Conservation (phyloP, 345 rosid species). For the Nasturtium officinale region DNA sequence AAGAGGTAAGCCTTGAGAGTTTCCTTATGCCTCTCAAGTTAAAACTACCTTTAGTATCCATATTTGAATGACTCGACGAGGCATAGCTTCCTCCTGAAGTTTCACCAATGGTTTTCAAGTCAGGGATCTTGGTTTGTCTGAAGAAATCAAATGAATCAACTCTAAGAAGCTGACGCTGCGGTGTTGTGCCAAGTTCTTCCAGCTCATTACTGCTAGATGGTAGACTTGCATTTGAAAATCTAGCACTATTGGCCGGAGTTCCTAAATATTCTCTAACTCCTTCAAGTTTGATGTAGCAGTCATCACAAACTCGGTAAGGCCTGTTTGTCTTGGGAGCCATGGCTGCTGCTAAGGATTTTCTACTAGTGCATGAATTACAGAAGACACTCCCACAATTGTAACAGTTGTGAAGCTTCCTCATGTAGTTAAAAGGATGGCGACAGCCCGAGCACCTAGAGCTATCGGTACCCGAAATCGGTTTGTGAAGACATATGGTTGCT, state of each 20-base stretch:
- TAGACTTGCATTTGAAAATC: constrained; percentile 50
- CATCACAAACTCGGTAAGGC: constrained; percentile 68
- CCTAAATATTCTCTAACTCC: constrained; percentile 42
- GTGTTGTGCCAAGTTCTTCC: constrained; percentile 42
- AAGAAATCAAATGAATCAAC: constrained; percentile 55
- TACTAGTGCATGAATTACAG: constrained; percentile 64
- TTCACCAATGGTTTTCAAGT: constrained; percentile 53
- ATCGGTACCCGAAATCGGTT: constrained; percentile 51
- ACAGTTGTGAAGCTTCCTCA: constrained; percentile 66
- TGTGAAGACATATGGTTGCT: constrained; percentile 65
- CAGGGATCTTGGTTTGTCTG: constrained; percentile 44
- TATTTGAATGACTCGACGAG: constrained; percentile 46
- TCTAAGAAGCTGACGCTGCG: constrained; percentile 45
- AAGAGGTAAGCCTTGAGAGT: constrained; percentile 53
- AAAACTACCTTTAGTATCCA: constrained; percentile 42
- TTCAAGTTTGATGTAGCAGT: constrained; percentile 57
- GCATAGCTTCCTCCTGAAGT: constrained; percentile 46
- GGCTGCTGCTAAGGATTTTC: constrained; percentile 62
- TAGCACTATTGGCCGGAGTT: constrained; percentile 41
- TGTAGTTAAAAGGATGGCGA: constrained; percentile 54
- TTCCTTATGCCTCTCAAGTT: constrained; percentile 41
- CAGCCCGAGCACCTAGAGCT: constrained; percentile 58
- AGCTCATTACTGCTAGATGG: constrained; percentile 44
- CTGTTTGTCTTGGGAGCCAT: constrained; percentile 64
- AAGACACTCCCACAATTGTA: constrained; percentile 63